A percentile compares a stretch with the other conserved stretches of the same genome.
These are phyloP conservation scores for Leucoagaricus sp. DNA, from an alignment of 1,284 basidiomycete species.

Conservation along the genomic window DNA sequence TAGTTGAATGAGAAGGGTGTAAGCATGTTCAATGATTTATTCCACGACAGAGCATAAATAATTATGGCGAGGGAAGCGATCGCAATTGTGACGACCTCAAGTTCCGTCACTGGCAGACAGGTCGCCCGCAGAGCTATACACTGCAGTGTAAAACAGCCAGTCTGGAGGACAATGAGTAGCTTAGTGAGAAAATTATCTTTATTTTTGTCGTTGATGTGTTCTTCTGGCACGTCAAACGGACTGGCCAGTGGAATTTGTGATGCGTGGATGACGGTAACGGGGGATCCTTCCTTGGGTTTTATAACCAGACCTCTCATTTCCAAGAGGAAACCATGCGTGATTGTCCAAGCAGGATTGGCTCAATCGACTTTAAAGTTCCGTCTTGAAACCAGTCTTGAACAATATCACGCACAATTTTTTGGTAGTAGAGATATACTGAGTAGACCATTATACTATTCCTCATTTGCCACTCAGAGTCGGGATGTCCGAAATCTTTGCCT, in stretches of 20 bases:
- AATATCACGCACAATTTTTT: no score
- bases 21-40: conserved; percentile 35
- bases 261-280: not conserved
- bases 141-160: conserved; percentile 32
- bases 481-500: conserved; percentile 62
- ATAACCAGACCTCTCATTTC: conserved; percentile 22
- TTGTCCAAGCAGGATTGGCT: conserved; percentile 12
- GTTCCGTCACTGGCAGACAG: conserved; percentile 28
- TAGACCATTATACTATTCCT: no score
- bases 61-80: conserved; percentile 28
- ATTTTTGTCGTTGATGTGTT: conserved; percentile 36
- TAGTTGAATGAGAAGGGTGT: no score
- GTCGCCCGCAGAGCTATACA: conserved; percentile 25
- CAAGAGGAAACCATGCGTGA: conserved; percentile 19
- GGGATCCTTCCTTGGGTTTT: not conserved
- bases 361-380: not conserved
- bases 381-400: not conserved
- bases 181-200: conserved; percentile 37
- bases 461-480: no score
- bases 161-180: conserved; percentile 30
- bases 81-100: conserved; percentile 34
- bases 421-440: no score
- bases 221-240: conserved; percentile 13
- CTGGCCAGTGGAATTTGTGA: not conserved
- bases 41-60: conserved; percentile 36